phyloP scores from a whole-genome alignment of 2,329 filamentous ascomycete genomes.

The Chaetomiaceae sp. region DNA sequence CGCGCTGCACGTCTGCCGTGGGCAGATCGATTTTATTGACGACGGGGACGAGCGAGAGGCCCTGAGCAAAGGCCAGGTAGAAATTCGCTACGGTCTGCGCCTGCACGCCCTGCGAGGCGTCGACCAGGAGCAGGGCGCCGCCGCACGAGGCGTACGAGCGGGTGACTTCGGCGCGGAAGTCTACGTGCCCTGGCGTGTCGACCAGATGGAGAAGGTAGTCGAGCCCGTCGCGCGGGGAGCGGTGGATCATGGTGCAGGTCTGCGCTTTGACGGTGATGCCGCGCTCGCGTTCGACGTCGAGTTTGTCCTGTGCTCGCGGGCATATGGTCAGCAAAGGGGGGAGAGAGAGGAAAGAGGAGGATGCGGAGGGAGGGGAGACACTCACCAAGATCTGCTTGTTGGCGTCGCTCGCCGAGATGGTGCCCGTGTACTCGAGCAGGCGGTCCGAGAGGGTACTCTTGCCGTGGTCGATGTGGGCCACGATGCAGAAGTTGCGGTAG shows the following conservation, averaged over 20 bases:
- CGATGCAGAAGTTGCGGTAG: conserved; percentile 95
- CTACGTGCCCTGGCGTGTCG: conserved; percentile 95
- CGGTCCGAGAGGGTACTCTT: conserved; percentile 95
- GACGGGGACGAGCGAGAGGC: conserved; percentile 79
- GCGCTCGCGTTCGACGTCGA: conserved; percentile 92
- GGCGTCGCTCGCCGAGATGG: conserved; percentile 71
- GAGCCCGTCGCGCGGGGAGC: conserved; percentile 59
- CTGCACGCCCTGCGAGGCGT: conserved; percentile 94
- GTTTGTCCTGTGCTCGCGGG: conserved; percentile 62
- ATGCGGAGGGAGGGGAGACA: background rate
- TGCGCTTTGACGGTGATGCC: conserved; percentile 99
- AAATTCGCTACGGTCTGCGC: conserved; percentile 99
- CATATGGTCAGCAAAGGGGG: too few relatives aligned
- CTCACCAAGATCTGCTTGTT: conserved; percentile 83
- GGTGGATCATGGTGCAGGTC: conserved; percentile 97
- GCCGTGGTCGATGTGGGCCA: conserved; percentile 97
- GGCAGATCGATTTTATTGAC: conserved; percentile 96
- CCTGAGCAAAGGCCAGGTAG: conserved; percentile 92
- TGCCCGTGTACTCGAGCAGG: conserved; percentile 88
- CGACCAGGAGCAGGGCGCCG: conserved; percentile 85
- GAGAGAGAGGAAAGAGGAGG: background rate
- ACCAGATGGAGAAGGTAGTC: conserved; percentile 95
- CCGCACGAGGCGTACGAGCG: conserved; percentile 94
- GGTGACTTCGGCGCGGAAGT: conserved; percentile 94
- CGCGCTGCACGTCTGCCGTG: conserved; percentile 80